Conservation (phyloP, 257 asterid species). For the Echites panduratus region DNA sequence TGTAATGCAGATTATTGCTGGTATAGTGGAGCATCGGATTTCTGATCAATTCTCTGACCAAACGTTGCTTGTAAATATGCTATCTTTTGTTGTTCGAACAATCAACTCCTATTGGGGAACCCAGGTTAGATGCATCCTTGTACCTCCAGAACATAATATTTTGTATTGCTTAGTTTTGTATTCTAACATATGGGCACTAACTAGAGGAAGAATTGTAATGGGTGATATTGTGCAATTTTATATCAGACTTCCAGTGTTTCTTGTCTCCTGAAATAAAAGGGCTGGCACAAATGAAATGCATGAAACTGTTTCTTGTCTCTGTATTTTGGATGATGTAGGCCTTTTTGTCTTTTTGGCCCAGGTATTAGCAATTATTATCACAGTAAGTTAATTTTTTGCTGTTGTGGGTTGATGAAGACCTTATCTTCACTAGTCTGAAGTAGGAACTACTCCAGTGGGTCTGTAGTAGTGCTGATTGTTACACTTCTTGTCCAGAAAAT, state of each 20-base stretch:
- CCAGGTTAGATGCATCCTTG: conserved; percentile 53
- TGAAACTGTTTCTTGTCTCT: too few species aligned
- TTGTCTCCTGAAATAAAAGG: background rate
- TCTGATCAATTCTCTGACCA: conserved; percentile 73
- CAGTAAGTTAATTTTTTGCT: too few species aligned
- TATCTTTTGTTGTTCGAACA: conserved; percentile 79
- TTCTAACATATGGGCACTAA: background rate
- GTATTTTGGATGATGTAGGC: background rate
- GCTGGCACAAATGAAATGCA: background rate
- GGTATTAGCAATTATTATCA: background rate
- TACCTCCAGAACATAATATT: background rate
- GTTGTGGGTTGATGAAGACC: too few species aligned
- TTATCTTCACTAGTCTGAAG: too few species aligned
- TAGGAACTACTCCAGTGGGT: too few species aligned
- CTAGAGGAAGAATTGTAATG: background rate
- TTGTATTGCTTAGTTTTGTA: background rate
- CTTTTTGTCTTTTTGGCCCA: too few species aligned
- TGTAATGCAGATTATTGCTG: conserved; percentile 69
- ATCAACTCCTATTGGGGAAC: conserved; percentile 98
- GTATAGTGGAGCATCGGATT: conserved; percentile 80
- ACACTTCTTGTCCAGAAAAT: too few species aligned
- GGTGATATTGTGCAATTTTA: background rate
- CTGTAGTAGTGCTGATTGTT: too few species aligned
- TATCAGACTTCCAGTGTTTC: background rate
- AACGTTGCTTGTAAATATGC: conserved; percentile 63